Evolutionary conservation across 305 asterid species (phyloP).

Genomic region (Nicotiana rustica): DNA sequence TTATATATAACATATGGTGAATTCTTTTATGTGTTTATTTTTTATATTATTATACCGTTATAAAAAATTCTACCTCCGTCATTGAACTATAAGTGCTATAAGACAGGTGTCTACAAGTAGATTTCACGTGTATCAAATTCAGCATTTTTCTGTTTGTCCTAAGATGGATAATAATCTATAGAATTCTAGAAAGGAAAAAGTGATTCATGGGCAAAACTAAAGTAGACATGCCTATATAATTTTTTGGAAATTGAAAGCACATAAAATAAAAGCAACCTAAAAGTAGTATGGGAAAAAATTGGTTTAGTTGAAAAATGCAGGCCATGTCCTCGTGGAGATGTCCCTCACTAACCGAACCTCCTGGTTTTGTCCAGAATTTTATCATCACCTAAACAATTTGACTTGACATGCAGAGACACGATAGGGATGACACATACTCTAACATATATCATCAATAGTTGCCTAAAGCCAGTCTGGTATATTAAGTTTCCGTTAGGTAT

Average conservation of each 20-base stretch:
- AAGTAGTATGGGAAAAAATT: neutral
- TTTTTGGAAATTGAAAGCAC: neutral
- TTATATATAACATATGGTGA: too few relatives aligned
- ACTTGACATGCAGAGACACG: constrained; percentile 12
- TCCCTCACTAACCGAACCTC: constrained; percentile 47
- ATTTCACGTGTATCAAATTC: neutral
- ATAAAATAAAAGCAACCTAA: neutral
- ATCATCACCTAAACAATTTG: constrained; percentile 36
- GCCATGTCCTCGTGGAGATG: constrained; percentile 34
- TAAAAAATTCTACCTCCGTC: too few relatives aligned
- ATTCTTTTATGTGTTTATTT: too few relatives aligned
- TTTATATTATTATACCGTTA: too few relatives aligned
- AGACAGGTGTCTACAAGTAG: constrained; percentile 1
- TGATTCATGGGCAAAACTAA: neutral
- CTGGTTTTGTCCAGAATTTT: neutral
- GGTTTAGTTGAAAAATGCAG: constrained; percentile 31
- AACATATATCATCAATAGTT: neutral
- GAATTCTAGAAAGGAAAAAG: constrained; percentile 17
- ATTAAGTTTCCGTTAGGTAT: too few relatives aligned
- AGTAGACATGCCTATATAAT: neutral
- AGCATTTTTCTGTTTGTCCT: constrained; percentile 15
- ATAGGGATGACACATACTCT: neutral
- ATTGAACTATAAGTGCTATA: neutral
- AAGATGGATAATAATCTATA: neutral
- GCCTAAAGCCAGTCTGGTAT: too few relatives aligned